These are phyloP conservation scores for Colletotrichum camelliae DNA, from an alignment of 2,329 filamentous ascomycete genomes.

Conservation along the genomic window DNA sequence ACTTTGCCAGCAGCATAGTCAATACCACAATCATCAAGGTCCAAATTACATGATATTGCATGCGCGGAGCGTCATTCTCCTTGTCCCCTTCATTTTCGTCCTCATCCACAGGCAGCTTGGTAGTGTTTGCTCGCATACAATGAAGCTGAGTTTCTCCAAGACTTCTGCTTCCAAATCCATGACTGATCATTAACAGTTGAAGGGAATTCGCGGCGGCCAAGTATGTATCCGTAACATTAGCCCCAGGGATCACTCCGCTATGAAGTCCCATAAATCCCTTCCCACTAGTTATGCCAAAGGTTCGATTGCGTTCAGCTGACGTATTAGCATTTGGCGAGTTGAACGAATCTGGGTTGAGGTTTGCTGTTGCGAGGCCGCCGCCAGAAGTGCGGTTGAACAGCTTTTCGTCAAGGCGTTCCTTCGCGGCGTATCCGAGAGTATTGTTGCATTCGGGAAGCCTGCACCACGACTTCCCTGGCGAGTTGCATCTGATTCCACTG, in stretches of 20 bases:
- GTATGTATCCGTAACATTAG: background rate
- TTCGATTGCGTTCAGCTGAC: background rate
- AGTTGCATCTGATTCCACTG: background rate
- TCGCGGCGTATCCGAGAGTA: background rate
- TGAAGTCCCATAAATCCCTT: background rate
- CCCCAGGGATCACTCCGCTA: background rate
- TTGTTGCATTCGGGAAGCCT: background rate
- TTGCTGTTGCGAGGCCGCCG: background rate
- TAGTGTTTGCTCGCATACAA: background rate
- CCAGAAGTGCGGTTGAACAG: background rate
- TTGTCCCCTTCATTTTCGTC: background rate
- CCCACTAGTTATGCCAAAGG: background rate
- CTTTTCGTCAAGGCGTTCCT: background rate
- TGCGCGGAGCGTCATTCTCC: background rate
- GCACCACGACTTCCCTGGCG: background rate
- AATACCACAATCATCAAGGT: background rate
- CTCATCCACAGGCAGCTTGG: background rate
- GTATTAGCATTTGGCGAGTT: background rate
- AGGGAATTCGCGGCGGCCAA: background rate
- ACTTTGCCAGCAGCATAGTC: background rate
- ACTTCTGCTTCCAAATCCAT: background rate
- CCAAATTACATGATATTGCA: background rate
- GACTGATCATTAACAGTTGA: slow-evolving; percentile 2
- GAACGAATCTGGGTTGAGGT: background rate
- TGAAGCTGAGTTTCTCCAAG: background rate